These are phyloP conservation scores for Zygosaccharomyces bisporus DNA, from an alignment of 805 yeast species.

Conservation along the genomic window DNA sequence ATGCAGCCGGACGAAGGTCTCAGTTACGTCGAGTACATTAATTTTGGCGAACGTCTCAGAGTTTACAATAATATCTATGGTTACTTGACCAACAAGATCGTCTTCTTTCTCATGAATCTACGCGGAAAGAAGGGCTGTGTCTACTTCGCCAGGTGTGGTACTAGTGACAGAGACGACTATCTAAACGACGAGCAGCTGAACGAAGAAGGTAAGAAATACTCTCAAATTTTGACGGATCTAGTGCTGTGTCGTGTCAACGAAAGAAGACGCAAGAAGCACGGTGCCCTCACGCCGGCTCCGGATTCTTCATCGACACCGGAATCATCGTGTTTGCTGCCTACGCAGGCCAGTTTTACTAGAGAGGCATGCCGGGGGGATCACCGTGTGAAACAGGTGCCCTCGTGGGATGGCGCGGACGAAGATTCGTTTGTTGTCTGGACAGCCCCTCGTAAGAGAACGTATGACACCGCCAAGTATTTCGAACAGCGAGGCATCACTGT, in stretches of 20 bases:
- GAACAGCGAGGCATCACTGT: constrained; percentile 58
- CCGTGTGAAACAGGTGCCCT: constrained; percentile 37
- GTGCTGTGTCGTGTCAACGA: constrained; percentile 40
- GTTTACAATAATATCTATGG: constrained; percentile 82
- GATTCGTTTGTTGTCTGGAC: constrained; percentile 88
- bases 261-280: constrained; percentile 21
- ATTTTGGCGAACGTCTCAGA: constrained; percentile 82
- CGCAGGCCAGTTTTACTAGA: constrained; percentile 23
- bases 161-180: constrained; percentile 47
- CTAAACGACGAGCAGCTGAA: constrained; percentile 79
- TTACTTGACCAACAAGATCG: constrained; percentile 84
- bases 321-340: constrained; percentile 31
- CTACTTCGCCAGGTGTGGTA: constrained; percentile 84
- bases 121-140: constrained; percentile 84
- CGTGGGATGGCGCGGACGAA: constrained; percentile 54
- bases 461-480: constrained; percentile 72
- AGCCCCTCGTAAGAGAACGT: constrained; percentile 80
- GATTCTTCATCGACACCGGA: constrained; percentile 12
- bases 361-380: constrained; percentile 27
- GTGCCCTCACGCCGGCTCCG: constrained; percentile 12
- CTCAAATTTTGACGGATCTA: constrained; percentile 58
- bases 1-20: constrained; percentile 56
- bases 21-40: constrained; percentile 78
- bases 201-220: constrained; percentile 65
- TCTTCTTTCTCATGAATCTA: constrained; percentile 87